A percentile compares a stretch with the other conserved stretches of the same genome.
These are phyloP conservation scores for Coccomyxa sp. DNA, from an alignment of 139 green algal species.

Conservation along the genomic window DNA sequence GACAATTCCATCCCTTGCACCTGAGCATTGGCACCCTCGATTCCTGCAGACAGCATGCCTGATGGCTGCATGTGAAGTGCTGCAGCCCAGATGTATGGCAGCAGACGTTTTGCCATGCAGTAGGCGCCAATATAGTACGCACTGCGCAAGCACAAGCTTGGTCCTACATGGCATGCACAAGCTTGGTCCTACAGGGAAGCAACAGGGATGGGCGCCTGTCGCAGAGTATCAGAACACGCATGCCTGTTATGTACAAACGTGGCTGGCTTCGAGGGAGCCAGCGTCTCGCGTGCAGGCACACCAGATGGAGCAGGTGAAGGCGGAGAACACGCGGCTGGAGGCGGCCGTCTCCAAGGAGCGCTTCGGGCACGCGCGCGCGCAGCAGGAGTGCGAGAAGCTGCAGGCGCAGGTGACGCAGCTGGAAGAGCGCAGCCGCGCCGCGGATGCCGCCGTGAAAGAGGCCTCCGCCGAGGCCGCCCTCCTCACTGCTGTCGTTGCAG, in stretches of 20 bases:
- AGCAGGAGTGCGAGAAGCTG: slow-evolving; percentile 87
- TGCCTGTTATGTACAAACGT: not conserved
- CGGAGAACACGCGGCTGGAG: slow-evolving; percentile 83
- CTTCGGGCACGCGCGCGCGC: slow-evolving; percentile 86
- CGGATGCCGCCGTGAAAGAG: slow-evolving; percentile 56
- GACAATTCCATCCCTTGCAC: not conserved
- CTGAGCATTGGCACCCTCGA: not conserved
- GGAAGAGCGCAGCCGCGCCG: slow-evolving; percentile 42
- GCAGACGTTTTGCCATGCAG: too few species aligned
- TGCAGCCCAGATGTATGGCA: not conserved
- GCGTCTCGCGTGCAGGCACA: slow-evolving; percentile 35
- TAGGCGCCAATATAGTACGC: too few species aligned
- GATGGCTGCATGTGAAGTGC: not conserved
- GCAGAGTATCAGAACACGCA: not conserved
- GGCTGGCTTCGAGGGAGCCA: too few species aligned
- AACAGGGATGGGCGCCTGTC: too few species aligned
- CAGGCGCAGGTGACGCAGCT: slow-evolving; percentile 72
- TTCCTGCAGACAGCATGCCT: not conserved
- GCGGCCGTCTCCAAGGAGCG: slow-evolving; percentile 80
- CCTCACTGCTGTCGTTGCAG: slow-evolving; percentile 81
- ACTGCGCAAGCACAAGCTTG: too few species aligned
- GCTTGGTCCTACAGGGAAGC: too few species aligned
- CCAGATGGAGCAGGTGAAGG: slow-evolving; percentile 88
- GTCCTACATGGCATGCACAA: too few species aligned
- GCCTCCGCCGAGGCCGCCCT: slow-evolving; percentile 74